Base-by-base conservation (phyloP, 371 early-diverging fungal genomes). In the Batkoa obscura region DNA sequence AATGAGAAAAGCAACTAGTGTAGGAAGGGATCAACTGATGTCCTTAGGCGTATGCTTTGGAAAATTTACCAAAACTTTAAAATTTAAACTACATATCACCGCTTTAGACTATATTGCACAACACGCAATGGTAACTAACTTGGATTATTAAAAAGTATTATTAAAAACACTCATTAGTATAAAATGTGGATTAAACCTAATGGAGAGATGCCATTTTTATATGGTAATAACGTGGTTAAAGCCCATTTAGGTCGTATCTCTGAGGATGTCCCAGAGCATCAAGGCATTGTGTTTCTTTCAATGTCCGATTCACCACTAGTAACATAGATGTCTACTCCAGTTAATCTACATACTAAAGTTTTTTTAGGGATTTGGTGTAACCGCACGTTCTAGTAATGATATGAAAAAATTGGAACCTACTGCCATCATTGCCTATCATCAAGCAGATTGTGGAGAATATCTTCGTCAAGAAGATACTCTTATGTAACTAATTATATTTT, bases 401-500 rank as follows among this genome's bases (percentile, higher is more conserved):
- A 85, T 87, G 61, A 75, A 88, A 57, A 89, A 84, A 63, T 71
- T 94, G 60, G 93, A 97, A 59, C 95, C 98, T 15, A 95, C 94
- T 34, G 88, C 86, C 35, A 87, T 98, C 55, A 83, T 89, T 49
- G 94, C 92, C 17, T 93, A 94, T 74, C 90, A 92, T 64, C 99
- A 99, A 74, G 84, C 95, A 10, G 99, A 99, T 80, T 84, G 88
- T 50, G 99, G 99, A 60, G 98, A 97, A 74, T 99, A 98, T 71
- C 78, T 94, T 64, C 84, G 95, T 64, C 83, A 85, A 45, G 92
- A 94, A 72, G 88, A 90, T 62, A 81, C 86, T 30, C 68, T 94
- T 56, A 83, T 88, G 57, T 90, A 84, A 66, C 9, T 23, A 23
- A 23, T 23, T 23, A 23, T 23, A 23, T 23, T 23, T 23, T 23